Conservation (phyloP, 148 eudicot species). For the Rhododendron griersonianum region DNA sequence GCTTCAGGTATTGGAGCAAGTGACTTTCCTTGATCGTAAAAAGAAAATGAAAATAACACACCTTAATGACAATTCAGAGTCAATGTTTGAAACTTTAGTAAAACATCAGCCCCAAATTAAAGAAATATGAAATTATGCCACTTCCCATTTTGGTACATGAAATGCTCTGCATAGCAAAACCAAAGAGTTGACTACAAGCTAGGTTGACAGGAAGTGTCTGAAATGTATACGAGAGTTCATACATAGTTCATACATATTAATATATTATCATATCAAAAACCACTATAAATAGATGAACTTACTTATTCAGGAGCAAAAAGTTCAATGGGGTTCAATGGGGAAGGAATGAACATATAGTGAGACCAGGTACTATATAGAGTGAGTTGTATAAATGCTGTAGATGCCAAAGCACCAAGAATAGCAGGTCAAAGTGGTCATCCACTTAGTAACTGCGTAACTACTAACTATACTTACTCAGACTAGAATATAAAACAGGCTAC, state of each 20-base stretch:
- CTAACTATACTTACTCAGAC: neutral
- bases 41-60: conserved; percentile 15
- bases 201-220: neutral
- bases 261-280: neutral
- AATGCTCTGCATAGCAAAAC: neutral
- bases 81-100: neutral
- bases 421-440: neutral
- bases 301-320: neutral
- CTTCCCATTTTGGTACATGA: neutral
- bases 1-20: conserved; percentile 87
- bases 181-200: conserved; percentile 3
- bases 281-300: neutral
- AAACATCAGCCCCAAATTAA: neutral
- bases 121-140: neutral
- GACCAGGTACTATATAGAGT: neutral
- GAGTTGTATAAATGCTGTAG: neutral
- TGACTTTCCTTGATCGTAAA: conserved; percentile 63
- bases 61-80: conserved; percentile 12
- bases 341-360: neutral
- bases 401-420: neutral
- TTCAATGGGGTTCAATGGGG: no score
- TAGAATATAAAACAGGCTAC: neutral
- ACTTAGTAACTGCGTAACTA: neutral
- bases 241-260: neutral
- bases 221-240: neutral